These are phyloP conservation scores for Ceratocystis smalleyi DNA, from an alignment of 2,329 filamentous ascomycete genomes.

Conservation along the genomic window DNA sequence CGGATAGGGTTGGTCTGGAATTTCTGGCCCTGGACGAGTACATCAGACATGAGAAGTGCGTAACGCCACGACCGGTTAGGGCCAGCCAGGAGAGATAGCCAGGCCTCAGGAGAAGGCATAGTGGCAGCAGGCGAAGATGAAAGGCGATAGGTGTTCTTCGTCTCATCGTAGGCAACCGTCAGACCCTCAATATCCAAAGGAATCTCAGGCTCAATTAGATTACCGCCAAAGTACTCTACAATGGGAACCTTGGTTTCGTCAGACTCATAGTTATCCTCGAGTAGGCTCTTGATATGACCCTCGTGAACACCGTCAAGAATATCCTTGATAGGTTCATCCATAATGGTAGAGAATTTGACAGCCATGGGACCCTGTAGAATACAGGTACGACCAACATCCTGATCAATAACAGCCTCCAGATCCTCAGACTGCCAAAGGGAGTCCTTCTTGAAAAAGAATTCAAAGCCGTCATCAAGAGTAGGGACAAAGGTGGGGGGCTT, in stretches of 20 bases:
- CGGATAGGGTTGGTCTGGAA: constrained; percentile 95
- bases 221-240: constrained; percentile 91
- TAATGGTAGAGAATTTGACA: constrained; percentile 71
- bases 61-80: constrained; percentile 81
- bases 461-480: constrained; percentile 88
- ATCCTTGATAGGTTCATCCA: constrained; percentile 88
- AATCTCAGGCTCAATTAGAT: constrained; percentile 55
- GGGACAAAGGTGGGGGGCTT: constrained; percentile 97
- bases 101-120: constrained; percentile 65
- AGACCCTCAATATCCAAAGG: constrained; percentile 73
- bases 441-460: constrained; percentile 99
- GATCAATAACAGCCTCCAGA: constrained; percentile 82
- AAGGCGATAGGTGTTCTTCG: constrained; percentile 73
- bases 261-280: constrained; percentile 62
- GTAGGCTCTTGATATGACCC: constrained; percentile 66
- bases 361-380: constrained; percentile 92
- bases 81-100: constrained; percentile 79
- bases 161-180: constrained; percentile 58
- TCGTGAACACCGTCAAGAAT: constrained; percentile 86
- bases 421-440: constrained; percentile 99
- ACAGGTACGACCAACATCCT: constrained; percentile 90
- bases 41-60: constrained; percentile 82
- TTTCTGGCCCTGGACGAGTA: constrained; percentile 87
- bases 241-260: constrained; percentile 62
- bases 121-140: constrained; percentile 57